A percentile compares a stretch with the other conserved stretches of the same genome.
These are phyloP conservation scores for Rhizoctonia solani DNA, from an alignment of 1,284 basidiomycete species.

Conservation along the genomic window DNA sequence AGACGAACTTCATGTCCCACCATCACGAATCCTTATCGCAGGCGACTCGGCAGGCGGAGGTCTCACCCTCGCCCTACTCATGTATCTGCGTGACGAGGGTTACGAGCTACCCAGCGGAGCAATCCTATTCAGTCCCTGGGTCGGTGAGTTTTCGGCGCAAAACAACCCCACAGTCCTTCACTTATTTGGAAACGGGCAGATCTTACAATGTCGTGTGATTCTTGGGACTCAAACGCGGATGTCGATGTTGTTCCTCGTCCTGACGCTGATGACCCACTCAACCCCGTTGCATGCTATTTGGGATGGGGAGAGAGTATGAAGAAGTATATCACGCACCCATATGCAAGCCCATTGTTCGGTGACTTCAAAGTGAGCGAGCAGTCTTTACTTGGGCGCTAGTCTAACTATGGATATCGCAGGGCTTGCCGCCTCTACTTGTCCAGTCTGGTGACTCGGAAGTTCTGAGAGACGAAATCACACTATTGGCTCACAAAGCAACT, in stretches of 20 bases:
- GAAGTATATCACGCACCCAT: conserved; percentile 92
- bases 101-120: conserved; percentile 82
- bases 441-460: conserved; percentile 96
- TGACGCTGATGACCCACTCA: conserved; percentile 80
- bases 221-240: conserved; percentile 91
- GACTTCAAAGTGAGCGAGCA: conserved; percentile 58
- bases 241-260: conserved; percentile 81
- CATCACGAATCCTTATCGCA: conserved; percentile 85
- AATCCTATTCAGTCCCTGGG: conserved; percentile 92
- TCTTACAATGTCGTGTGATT: conserved; percentile 94
- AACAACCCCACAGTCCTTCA: not conserved
- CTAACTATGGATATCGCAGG: conserved; percentile 43
- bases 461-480: conserved; percentile 86
- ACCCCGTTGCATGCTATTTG: conserved; percentile 91
- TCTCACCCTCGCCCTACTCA: conserved; percentile 79
- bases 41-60: conserved; percentile 96
- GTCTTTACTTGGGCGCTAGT: not conserved
- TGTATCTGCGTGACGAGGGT: conserved; percentile 88
- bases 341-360: conserved; percentile 95
- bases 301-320: conserved; percentile 70
- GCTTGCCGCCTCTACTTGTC: conserved; percentile 88
- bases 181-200: conserved; percentile 54
- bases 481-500: conserved; percentile 94
- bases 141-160: conserved; percentile 61
- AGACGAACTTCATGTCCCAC: conserved; percentile 87